phyloP scores from a whole-genome alignment of 805 yeast genomes.

The Starmerella geochares region DNA sequence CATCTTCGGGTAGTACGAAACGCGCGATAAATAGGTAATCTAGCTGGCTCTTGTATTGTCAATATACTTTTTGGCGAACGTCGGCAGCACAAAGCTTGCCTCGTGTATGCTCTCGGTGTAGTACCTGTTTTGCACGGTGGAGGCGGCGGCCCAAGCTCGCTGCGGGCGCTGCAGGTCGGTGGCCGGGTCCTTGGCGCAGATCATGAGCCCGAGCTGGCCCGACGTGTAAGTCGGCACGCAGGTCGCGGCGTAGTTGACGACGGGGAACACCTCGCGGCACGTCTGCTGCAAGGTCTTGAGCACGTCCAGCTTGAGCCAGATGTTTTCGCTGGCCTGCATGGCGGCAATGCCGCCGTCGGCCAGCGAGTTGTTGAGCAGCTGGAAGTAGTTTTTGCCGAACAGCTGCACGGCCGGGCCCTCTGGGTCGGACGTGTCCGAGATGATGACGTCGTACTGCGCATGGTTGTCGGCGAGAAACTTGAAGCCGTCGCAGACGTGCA shows the following conservation, averaged over 20 bases:
- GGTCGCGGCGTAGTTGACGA: conserved; percentile 81
- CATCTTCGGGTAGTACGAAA: conserved; percentile 46
- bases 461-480: conserved; percentile 46
- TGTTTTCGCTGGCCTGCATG: conserved; percentile 73
- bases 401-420: conserved; percentile 92
- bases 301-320: conserved; percentile 83
- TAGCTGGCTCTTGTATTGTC: conserved; percentile 23
- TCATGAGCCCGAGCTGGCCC: conserved; percentile 97
- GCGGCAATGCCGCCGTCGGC: conserved; percentile 58
- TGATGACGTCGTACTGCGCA: conserved; percentile 65
- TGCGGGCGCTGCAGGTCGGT: conserved; percentile 60
- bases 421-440: conserved; percentile 89
- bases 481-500: conserved; percentile 75
- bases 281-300: conserved; percentile 73
- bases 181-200: conserved; percentile 65
- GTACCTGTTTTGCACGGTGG: conserved; percentile 62
- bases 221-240: conserved; percentile 95
- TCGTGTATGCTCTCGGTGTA: conserved; percentile 75
- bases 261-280: conserved; percentile 78
- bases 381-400: conserved; percentile 68
- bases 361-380: conserved; percentile 53
- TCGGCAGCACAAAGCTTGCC: conserved; percentile 86
- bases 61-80: conserved; percentile 62
- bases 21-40: not conserved
- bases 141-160: conserved; percentile 51